Conservation (phyloP, 305 asterid genomes). For the Vinca major region DNA sequence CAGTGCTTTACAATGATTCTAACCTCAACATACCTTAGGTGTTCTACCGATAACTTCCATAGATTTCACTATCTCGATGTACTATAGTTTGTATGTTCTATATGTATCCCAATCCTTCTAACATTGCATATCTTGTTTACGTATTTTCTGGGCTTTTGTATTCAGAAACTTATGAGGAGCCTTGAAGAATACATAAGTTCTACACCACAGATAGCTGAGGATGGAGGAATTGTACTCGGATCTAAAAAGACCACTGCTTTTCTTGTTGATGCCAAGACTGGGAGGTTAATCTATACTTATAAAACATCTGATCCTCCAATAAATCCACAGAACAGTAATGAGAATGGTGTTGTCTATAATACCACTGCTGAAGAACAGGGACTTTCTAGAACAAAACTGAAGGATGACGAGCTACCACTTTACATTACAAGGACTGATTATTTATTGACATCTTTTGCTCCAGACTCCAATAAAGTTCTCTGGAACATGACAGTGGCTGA, state of each 20-base stretch:
- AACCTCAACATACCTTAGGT: neutral
- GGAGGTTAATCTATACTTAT: conserved; percentile 51
- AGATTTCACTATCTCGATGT: neutral
- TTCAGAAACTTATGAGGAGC: conserved; percentile 70
- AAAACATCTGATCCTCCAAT: conserved; percentile 38
- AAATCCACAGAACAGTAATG: conserved; percentile 19
- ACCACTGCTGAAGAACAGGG: conserved; percentile 34
- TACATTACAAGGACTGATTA: conserved; percentile 86
- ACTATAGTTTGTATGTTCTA: too few relatives aligned
- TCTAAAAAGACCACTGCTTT: conserved; percentile 62
- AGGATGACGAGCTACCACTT: conserved; percentile 43
- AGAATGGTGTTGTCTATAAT: conserved; percentile 26
- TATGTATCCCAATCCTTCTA: neutral
- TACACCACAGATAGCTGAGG: conserved; percentile 89
- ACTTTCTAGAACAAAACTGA: conserved; percentile 28
- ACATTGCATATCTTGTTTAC: neutral
- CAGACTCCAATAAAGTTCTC: conserved; percentile 61
- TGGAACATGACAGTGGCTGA: conserved; percentile 92
- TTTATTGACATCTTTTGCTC: conserved; percentile 61
- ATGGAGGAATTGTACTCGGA: conserved; percentile 89
- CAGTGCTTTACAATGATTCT: neutral
- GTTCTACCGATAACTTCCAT: neutral
- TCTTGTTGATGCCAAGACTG: conserved; percentile 69
- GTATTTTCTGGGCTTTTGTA: conserved; percentile 11
- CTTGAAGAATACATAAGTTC: conserved; percentile 76